These are phyloP conservation scores for Carex littledalei DNA, from an alignment of 176 grass and related monocot genomes.

Conservation along the genomic window DNA sequence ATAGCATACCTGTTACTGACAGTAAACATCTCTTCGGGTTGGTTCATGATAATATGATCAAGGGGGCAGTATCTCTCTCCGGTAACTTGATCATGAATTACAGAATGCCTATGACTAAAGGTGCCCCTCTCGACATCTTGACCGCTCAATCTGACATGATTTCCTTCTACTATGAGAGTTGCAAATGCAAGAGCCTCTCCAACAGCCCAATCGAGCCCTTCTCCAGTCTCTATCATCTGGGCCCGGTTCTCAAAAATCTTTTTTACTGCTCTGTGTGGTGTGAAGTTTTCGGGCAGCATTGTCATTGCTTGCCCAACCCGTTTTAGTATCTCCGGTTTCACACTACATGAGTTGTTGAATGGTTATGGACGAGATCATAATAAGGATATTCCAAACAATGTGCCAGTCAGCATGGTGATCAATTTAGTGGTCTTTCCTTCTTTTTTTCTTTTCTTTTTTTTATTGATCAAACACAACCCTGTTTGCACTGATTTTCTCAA, in stretches of 20 bases:
- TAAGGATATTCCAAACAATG: too few species aligned
- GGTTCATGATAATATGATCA: constrained; percentile 39
- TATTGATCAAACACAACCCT: too few species aligned
- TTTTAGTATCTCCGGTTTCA: constrained; percentile 91
- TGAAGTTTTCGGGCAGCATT: constrained; percentile 77
- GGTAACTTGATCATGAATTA: constrained; percentile 78
- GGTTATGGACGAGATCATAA: too few species aligned
- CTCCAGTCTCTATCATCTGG: constrained; percentile 72
- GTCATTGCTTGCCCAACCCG: constrained; percentile 78
- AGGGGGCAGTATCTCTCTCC: constrained; percentile 59
- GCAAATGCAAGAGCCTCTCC: constrained; percentile 91
- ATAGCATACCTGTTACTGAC: constrained; percentile 74
- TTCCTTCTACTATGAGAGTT: constrained; percentile 90
- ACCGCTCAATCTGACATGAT: constrained; percentile 93
- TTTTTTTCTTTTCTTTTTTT: too few species aligned
- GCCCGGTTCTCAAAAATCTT: constrained; percentile 78
- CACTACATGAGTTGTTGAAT: constrained; percentile 32
- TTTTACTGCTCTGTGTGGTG: constrained; percentile 77
- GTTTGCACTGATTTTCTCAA: too few species aligned
- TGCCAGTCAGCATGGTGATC: too few species aligned
- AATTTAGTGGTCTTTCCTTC: too few species aligned
- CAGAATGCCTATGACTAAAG: constrained; percentile 90
- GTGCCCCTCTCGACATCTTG: constrained; percentile 97
- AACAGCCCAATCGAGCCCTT: constrained; percentile 91
- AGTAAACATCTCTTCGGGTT: constrained; percentile 44